A percentile compares a stretch with the other conserved stretches of the same genome.
Conservation (phyloP, 257 asterid genomes). For the Solanum chilense region DNA sequence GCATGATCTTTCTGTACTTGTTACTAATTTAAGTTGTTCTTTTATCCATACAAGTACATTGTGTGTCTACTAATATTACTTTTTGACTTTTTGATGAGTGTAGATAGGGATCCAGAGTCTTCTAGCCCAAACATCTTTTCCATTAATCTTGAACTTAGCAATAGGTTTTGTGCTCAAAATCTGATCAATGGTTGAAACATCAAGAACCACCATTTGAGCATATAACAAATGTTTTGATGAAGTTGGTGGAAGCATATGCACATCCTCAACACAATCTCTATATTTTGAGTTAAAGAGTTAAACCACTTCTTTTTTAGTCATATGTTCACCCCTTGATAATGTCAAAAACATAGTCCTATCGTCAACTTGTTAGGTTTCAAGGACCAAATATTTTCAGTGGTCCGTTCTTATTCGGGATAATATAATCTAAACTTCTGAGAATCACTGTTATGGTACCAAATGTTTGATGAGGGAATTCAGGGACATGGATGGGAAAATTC, state of each 20-base stretch:
- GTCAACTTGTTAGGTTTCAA: not conserved
- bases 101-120: too few relatives aligned
- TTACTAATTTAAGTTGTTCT: too few relatives aligned
- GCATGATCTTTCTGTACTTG: too few relatives aligned
- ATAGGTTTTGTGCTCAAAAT: not conserved
- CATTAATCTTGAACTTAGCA: constrained; percentile 4
- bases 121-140: constrained; percentile 8
- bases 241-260: not conserved
- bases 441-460: not conserved
- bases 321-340: constrained; percentile 5
- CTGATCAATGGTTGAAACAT: not conserved
- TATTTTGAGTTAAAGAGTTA: not conserved
- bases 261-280: constrained; percentile 7
- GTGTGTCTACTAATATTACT: too few relatives aligned
- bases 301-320: constrained; percentile 4
- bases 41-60: too few relatives aligned
- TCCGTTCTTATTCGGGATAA: not conserved
- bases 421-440: not conserved
- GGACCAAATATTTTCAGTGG: not conserved
- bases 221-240: not conserved
- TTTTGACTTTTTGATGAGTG: too few relatives aligned
- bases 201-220: constrained; percentile 7
- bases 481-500: not conserved
- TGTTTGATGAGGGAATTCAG: constrained; percentile 14
- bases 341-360: constrained; percentile 14